A percentile compares a stretch with the other conserved stretches of the same genome.
These are phyloP conservation scores for Serendipita vermifera DNA, from an alignment of 768 basidiomycete species.

Conservation along the genomic window DNA sequence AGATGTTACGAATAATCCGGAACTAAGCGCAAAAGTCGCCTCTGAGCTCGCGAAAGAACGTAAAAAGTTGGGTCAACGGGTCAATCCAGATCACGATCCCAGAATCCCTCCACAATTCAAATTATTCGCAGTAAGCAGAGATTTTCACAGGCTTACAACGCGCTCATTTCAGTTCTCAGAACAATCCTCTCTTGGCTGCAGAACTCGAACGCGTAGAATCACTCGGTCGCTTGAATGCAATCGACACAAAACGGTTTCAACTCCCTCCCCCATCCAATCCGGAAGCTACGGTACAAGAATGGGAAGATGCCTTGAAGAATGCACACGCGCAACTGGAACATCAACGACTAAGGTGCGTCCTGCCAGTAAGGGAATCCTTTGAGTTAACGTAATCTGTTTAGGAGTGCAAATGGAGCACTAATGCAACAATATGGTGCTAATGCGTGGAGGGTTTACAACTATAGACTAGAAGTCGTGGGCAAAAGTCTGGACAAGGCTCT, in stretches of 20 bases:
- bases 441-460: constrained; percentile 87
- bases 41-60: constrained; percentile 61
- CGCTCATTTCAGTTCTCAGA: constrained; percentile 28
- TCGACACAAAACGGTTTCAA: constrained; percentile 64
- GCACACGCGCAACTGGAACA: constrained; percentile 77
- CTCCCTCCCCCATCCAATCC: constrained; percentile 48
- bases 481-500: constrained; percentile 56
- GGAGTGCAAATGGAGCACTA: constrained; percentile 71
- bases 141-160: constrained; percentile 9
- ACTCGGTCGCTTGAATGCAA: constrained; percentile 45
- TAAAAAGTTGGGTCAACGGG: constrained; percentile 29
- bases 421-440: constrained; percentile 81
- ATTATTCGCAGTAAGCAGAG: constrained; percentile 49
- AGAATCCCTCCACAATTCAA: constrained; percentile 50
- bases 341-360: constrained; percentile 57
- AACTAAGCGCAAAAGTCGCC: constrained; percentile 62
- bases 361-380: neutral
- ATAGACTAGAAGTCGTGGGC: constrained; percentile 64
- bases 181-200: constrained; percentile 52
- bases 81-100: constrained; percentile 41
- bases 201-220: constrained; percentile 66
- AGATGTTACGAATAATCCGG: constrained; percentile 65
- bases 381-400: constrained; percentile 21
- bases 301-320: constrained; percentile 61
- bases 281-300: constrained; percentile 53